Conservation (phyloP, 768 basidiomycete species). For the Tulasnella sp. region DNA sequence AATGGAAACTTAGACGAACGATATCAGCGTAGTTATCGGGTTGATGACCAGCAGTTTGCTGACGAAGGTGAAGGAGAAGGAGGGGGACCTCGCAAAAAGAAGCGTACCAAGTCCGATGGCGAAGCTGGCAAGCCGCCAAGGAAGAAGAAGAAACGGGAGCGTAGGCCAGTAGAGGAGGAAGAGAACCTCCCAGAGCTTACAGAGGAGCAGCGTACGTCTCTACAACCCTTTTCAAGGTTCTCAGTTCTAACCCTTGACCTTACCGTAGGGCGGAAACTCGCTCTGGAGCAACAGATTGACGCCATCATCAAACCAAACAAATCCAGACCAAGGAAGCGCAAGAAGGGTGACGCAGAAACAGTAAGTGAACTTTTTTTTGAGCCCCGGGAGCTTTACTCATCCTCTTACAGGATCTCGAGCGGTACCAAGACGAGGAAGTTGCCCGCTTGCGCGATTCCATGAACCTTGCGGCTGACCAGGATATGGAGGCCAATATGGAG, state of each 20-base stretch:
- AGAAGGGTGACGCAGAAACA: conserved; percentile 78
- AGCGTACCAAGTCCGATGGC: conserved; percentile 32
- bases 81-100: conserved; percentile 25
- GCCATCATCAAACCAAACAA: conserved; percentile 82
- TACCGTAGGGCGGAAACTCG: conserved; percentile 62
- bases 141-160: conserved; percentile 34
- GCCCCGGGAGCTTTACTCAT: background rate
- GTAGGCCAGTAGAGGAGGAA: conserved; percentile 41
- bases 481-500: conserved; percentile 71
- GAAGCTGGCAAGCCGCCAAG: conserved; percentile 35
- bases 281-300: conserved; percentile 79
- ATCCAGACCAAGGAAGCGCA: conserved; percentile 53
- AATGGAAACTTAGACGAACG: too few relatives aligned
- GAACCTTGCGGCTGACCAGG: conserved; percentile 79
- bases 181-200: conserved; percentile 45
- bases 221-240: background rate
- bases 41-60: conserved; percentile 28
- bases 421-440: conserved; percentile 86
- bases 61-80: conserved; percentile 32
- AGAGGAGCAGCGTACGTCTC: conserved; percentile 31
- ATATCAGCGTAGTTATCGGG: conserved; percentile 33
- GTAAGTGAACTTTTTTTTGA: conserved; percentile 37
- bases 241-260: conserved; percentile 1
- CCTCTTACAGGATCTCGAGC: conserved; percentile 51
- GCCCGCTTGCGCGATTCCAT: conserved; percentile 83